Evolutionary conservation across 2,329 filamentous ascomycete species (phyloP), one percentile per base, ranked within the genome.

Genomic region (Aspergillus vadensis): DNA sequence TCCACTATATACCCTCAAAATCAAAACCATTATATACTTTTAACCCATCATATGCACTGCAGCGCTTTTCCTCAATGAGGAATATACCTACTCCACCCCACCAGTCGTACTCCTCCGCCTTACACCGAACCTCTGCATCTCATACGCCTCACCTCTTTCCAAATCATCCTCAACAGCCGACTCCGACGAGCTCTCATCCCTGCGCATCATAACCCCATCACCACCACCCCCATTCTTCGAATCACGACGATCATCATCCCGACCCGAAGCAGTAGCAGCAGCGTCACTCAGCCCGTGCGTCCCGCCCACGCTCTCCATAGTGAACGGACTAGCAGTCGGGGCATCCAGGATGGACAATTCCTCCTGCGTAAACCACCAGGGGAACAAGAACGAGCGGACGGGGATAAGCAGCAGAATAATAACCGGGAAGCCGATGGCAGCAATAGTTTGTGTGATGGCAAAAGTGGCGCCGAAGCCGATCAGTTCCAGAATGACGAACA

Each of bases 381-480:
- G 89, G 65, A 92, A 79, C 5, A 91, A 62, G 61, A 86, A 78
- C 1, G 87, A 85, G 8, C 90, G 83, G 2, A 88, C 76, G 0
- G 90, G 90, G 23, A 92, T 87, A 5, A 92, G 79, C 15, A 86
- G 75, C 51, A 92, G 76, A 69, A 92, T 91, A 64, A 91, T 84
- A 38, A 92, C 82, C 8, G 91, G 91, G 66, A 93, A 94, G 0
- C 91, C 91, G 10, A 94, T 90, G 2, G 91, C 91, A 2, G 90
- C 91, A 53, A 93, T 88, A 0, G 91, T 93, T 77, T 94, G 88
- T 0, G 91, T 92, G 69, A 93, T 91, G 61, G 91, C 90, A 73
- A 94, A 92, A 0, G 91, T 94, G 21, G 88, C 90, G 2, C 82
- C 90, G 67, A 93, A 92, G 0, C 86, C 89, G 47, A 88, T 23